phyloP scores from a whole-genome alignment of 139 green algal genomes.

The Chlorella vulgaris region DNA sequence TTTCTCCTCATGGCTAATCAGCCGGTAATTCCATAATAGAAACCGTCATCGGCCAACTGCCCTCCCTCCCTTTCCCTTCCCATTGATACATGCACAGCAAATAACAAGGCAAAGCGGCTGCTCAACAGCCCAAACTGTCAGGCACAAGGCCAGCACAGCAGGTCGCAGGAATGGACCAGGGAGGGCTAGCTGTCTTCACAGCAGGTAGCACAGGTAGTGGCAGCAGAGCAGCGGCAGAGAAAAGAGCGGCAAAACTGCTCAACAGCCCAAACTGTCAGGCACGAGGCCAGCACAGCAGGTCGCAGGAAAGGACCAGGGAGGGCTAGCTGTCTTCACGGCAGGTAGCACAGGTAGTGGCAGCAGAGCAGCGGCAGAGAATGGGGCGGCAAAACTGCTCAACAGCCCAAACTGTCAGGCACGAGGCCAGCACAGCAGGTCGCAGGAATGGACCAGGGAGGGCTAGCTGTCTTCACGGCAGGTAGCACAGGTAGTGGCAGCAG shows the following conservation, averaged over 20 bases:
- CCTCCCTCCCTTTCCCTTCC: too few species aligned
- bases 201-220: not conserved
- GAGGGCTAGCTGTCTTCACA: not conserved
- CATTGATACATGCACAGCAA: too few species aligned
- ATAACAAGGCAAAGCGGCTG: too few species aligned
- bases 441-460: not conserved
- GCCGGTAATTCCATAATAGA: conserved; percentile 25
- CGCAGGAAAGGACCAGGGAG: conserved; percentile 14
- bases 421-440: not conserved
- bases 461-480: not conserved
- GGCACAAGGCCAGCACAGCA: not conserved
- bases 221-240: too few species aligned
- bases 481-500: not conserved
- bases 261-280: not conserved
- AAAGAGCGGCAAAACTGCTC: not conserved
- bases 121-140: not conserved
- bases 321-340: conserved; percentile 3
- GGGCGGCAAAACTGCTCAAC: not conserved
- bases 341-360: not conserved
- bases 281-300: not conserved
- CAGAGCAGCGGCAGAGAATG: not conserved
- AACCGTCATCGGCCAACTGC: conserved; percentile 11
- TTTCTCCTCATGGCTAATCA: not conserved
- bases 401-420: not conserved
- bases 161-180: not conserved